phyloP scores from a whole-genome alignment of 2,329 filamentous ascomycete genomes.

The Sclerotinia trifoliorum region DNA sequence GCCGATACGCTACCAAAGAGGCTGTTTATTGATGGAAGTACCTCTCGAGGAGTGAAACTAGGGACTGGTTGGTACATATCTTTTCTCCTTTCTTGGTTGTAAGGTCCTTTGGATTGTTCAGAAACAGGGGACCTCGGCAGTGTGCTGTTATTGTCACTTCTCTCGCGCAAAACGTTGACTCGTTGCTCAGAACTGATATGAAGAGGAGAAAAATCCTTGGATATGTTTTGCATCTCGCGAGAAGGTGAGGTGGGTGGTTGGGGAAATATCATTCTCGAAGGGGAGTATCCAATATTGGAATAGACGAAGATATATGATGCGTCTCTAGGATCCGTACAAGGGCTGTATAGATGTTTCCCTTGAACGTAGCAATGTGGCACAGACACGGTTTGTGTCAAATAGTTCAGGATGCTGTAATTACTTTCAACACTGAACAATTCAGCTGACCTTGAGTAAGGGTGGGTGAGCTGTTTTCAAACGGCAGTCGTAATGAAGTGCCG shows the following conservation, averaged over 20 bases:
- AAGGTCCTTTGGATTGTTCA: slow-evolving; percentile 23
- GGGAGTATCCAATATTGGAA: background rate
- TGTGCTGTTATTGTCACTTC: slow-evolving; percentile 27
- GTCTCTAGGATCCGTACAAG: slow-evolving; percentile 22
- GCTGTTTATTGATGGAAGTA: slow-evolving; percentile 40
- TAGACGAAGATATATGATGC: slow-evolving; percentile 12
- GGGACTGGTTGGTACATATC: slow-evolving; percentile 33
- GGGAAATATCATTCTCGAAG: slow-evolving; percentile 36
- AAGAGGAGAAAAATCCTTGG: slow-evolving; percentile 26
- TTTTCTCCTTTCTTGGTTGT: slow-evolving; percentile 26
- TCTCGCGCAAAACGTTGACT: slow-evolving; percentile 26
- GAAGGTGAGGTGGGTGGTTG: slow-evolving; percentile 30
- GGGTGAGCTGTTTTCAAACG: slow-evolving; percentile 28
- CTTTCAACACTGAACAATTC: slow-evolving; percentile 29
- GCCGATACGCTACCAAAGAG: slow-evolving; percentile 35
- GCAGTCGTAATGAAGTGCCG: slow-evolving; percentile 36
- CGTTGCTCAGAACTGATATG: slow-evolving; percentile 19
- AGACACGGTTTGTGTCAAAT: slow-evolving; percentile 30
- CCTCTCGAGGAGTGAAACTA: slow-evolving; percentile 34
- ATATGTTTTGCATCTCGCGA: slow-evolving; percentile 28
- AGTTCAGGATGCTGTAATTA: slow-evolving; percentile 30
- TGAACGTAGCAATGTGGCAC: slow-evolving; percentile 35
- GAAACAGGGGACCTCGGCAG: slow-evolving; percentile 32
- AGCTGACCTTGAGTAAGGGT: slow-evolving; percentile 29
- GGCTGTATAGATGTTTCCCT: slow-evolving; percentile 27